Evolutionary conservation across 306 rosid genomes (phyloP).

Genomic region (Cicer bijugum): DNA sequence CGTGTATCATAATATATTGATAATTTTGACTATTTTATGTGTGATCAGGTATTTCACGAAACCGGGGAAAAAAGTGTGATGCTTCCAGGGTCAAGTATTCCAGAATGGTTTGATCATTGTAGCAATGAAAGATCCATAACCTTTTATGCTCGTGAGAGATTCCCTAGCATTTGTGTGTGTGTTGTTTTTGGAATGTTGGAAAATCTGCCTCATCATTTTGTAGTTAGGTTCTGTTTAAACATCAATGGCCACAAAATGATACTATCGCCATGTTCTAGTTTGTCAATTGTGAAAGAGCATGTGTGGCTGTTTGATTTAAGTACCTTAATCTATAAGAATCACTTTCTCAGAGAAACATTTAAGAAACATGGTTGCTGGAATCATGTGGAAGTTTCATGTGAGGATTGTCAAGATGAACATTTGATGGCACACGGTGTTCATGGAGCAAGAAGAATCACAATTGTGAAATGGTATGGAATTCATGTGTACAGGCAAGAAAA

Average conservation of each 20-base stretch:
- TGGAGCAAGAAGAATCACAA: not conserved
- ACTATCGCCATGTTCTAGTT: not conserved
- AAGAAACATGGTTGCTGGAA: constrained; percentile 5
- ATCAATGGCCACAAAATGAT: constrained; percentile 7
- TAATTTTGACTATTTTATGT: not conserved
- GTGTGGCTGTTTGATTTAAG: not conserved
- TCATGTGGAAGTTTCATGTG: constrained; percentile 11
- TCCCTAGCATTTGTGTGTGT: constrained; percentile 3
- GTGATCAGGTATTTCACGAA: constrained; percentile 5
- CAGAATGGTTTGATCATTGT: constrained; percentile 3
- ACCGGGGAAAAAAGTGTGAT: not conserved
- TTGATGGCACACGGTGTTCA: constrained; percentile 10
- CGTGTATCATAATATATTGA: too few relatives aligned
- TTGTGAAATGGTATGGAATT: constrained; percentile 8
- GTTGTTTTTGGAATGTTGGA: constrained; percentile 1
- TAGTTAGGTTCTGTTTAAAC: not conserved
- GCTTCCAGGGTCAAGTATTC: constrained; percentile 2
- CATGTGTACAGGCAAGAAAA: constrained; percentile 14
- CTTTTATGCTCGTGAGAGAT: not conserved
- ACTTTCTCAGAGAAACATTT: not conserved
- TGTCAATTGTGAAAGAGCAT: constrained; percentile 3
- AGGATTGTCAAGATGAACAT: constrained; percentile 4
- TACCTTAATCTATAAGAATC: not conserved
- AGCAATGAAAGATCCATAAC: not conserved
- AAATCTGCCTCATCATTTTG: not conserved